A percentile compares a stretch with the other conserved stretches of the same genome.
Conservation (phyloP, 306 rosid genomes). For the Delonix regia region DNA sequence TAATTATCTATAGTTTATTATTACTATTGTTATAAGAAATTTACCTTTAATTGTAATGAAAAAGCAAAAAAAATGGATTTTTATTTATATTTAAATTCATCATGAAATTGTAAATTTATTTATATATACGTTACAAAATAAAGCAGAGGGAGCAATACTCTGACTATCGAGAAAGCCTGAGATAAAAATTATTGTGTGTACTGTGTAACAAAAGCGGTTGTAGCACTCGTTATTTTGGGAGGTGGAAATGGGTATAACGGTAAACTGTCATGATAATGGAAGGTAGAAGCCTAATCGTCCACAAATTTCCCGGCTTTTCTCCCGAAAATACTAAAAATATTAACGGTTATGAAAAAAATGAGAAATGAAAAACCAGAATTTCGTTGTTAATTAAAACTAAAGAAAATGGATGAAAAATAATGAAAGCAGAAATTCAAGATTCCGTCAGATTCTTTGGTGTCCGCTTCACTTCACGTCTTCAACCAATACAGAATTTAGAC, state of each 20-base stretch:
- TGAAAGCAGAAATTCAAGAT: conserved; percentile 28
- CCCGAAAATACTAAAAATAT: background rate
- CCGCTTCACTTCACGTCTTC: conserved; percentile 46
- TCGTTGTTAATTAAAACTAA: background rate
- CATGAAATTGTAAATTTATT: too few relatives aligned
- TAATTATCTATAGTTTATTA: too few relatives aligned
- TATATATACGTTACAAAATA: too few relatives aligned
- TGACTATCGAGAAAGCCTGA: too few relatives aligned
- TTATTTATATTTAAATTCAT: too few relatives aligned
- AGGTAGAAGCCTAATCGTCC: conserved; percentile 31
- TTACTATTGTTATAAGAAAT: too few relatives aligned
- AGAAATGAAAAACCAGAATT: conserved; percentile 10
- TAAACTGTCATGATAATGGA: conserved; percentile 21
- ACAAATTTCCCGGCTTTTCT: conserved; percentile 36
- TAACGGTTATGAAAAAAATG: conserved; percentile 20
- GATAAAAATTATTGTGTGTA: too few relatives aligned
- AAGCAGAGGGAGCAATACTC: too few relatives aligned
- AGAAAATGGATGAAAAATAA: background rate
- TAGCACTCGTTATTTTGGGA: conserved; percentile 2
- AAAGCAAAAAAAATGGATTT: too few relatives aligned
- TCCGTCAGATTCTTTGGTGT: conserved; percentile 44
- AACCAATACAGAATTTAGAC: background rate
- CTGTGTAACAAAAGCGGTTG: too few relatives aligned
- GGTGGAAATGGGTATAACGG: conserved; percentile 21
- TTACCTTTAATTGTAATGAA: too few relatives aligned